Percentiles rank a stretch among this genome's conserved stretches.
Evolutionary conservation across 2,329 filamentous ascomycete species (phyloP).

Genomic region (Aspergillus oerlinghausenensis): DNA sequence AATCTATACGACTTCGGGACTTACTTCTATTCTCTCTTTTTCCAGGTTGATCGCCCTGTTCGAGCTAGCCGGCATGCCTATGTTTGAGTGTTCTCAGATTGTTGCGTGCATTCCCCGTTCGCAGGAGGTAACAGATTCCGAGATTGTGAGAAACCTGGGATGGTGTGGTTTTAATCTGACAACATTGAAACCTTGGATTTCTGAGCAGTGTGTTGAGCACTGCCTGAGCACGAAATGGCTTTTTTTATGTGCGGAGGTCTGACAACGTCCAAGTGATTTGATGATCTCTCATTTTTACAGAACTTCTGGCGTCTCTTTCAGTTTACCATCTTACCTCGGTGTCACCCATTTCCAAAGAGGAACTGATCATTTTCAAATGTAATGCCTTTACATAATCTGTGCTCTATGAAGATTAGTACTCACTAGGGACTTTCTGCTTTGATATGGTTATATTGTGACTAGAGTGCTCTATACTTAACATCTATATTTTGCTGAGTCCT

Average conservation of each 20-base stretch:
- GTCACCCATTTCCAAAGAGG: background rate
- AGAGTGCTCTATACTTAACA: too few species aligned
- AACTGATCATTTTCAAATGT: background rate
- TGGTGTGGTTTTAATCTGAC: conserved; percentile 90
- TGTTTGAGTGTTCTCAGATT: conserved; percentile 69
- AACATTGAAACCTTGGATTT: conserved; percentile 70
- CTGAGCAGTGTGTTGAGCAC: conserved; percentile 49
- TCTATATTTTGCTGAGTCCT: background rate
- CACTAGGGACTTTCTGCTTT: background rate
- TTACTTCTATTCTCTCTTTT: background rate
- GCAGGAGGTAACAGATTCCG: conserved; percentile 57
- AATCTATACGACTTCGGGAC: background rate
- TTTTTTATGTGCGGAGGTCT: conserved; percentile 85
- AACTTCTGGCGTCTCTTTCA: background rate
- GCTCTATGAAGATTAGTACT: background rate
- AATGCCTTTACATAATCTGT: background rate
- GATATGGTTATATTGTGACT: background rate
- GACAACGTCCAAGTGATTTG: conserved; percentile 15
- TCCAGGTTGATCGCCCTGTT: conserved; percentile 79
- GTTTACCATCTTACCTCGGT: background rate
- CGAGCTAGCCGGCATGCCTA: conserved; percentile 71
- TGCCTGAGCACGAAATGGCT: conserved; percentile 75
- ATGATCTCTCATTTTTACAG: conserved; percentile 1
- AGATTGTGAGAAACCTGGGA: conserved; percentile 72
- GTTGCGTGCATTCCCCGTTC: conserved; percentile 76